Conservation (phyloP, 2,329 filamentous ascomycete species). For the Aphanocladium album region DNA sequence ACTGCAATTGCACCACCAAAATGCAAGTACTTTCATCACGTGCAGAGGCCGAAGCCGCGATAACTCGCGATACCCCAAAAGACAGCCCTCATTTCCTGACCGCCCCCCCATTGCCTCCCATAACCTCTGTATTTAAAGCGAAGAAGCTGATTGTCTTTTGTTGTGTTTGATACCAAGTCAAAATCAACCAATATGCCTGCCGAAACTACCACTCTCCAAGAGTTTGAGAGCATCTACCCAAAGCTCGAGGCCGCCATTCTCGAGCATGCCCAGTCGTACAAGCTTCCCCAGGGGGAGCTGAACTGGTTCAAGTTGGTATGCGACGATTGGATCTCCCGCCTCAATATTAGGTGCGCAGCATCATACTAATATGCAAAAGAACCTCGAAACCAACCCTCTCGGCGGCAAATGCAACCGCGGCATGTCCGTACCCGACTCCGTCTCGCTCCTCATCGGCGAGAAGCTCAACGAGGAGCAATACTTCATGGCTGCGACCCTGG, state of each 20-base stretch:
- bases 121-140: neutral
- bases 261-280: constrained; percentile 73
- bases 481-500: constrained; percentile 80
- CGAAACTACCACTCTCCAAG: constrained; percentile 69
- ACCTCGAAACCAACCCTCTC: constrained; percentile 76
- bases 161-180: neutral
- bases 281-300: constrained; percentile 72
- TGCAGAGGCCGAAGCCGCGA: neutral
- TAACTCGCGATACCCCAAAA: constrained; percentile 2
- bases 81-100: constrained; percentile 5
- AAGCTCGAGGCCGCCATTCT: constrained; percentile 78
- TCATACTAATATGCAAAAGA: constrained; percentile 43
- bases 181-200: constrained; percentile 26
- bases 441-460: constrained; percentile 67
- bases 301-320: constrained; percentile 81
- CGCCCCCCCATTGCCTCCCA: constrained; percentile 2
- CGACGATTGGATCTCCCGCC: neutral
- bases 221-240: constrained; percentile 89
- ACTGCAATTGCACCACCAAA: neutral
- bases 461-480: constrained; percentile 76
- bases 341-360: neutral
- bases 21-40: constrained; percentile 9
- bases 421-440: constrained; percentile 93
- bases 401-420: constrained; percentile 98
- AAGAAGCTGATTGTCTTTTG: neutral